phyloP scores from a whole-genome alignment of 352 stramenopile species.

The Phytophthora pisi region DNA sequence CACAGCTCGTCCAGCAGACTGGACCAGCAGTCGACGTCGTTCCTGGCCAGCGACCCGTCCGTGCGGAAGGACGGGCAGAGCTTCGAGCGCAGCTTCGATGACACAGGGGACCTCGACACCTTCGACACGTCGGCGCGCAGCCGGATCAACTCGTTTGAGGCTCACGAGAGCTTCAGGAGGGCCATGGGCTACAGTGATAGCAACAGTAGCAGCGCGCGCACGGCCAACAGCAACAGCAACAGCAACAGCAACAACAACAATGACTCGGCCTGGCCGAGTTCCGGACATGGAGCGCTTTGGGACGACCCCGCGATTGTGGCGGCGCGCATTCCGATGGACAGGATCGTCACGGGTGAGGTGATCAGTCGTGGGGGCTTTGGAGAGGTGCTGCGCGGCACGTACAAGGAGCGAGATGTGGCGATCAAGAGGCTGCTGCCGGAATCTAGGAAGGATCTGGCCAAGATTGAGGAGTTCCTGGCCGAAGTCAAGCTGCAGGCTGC shows the following conservation, averaged over 20 bases:
- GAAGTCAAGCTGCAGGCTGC: constrained; percentile 53
- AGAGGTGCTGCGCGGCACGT: constrained; percentile 49
- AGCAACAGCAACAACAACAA: constrained; percentile 3
- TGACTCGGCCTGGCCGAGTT: constrained; percentile 26
- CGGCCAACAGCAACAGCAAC: constrained; percentile 10
- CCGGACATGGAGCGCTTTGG: constrained; percentile 43
- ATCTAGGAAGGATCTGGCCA: constrained; percentile 40
- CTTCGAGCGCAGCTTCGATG: constrained; percentile 16
- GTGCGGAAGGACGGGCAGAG: constrained; percentile 12
- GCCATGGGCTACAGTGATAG: constrained; percentile 35
- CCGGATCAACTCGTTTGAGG: constrained; percentile 33
- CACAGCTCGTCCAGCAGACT: constrained; percentile 8
- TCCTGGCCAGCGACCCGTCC: constrained; percentile 16
- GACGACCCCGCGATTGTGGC: constrained; percentile 53
- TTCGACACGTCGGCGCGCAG: constrained; percentile 35
- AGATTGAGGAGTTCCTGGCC: constrained; percentile 56
- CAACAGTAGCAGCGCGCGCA: constrained; percentile 17
- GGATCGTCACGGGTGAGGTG: constrained; percentile 35
- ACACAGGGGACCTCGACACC: constrained; percentile 22
- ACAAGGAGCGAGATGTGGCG: constrained; percentile 43
- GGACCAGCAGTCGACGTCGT: constrained; percentile 9
- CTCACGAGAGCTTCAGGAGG: constrained; percentile 31
- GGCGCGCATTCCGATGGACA: constrained; percentile 53
- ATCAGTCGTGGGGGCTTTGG: constrained; percentile 58
- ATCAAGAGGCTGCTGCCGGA: constrained; percentile 60